Evolutionary conservation across 2,329 filamentous ascomycete genomes (phyloP).

Genomic region (Macrophomina pseudophaseolina): DNA sequence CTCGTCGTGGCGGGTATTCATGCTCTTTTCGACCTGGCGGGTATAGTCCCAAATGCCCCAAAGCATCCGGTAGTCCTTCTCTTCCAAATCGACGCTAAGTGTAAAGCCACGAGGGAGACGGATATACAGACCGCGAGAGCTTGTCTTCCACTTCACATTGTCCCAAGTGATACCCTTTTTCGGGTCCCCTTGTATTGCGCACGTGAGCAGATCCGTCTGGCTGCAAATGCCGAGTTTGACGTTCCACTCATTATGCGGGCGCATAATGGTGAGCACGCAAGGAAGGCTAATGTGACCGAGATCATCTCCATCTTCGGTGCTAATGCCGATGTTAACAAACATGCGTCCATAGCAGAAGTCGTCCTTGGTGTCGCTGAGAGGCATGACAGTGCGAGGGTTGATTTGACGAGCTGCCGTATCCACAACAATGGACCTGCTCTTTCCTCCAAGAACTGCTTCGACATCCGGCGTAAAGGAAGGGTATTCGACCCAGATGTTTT

Average conservation of each 20-base stretch:
- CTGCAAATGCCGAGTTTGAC: slow-evolving; percentile 77
- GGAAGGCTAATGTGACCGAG: slow-evolving; percentile 72
- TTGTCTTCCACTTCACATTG: slow-evolving; percentile 78
- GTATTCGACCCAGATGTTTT: slow-evolving; percentile 81
- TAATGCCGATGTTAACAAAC: slow-evolving; percentile 74
- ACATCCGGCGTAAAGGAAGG: slow-evolving; percentile 75
- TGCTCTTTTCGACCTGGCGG: slow-evolving; percentile 72
- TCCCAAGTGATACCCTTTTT: slow-evolving; percentile 76
- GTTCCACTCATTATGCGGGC: slow-evolving; percentile 70
- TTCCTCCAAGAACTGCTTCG: slow-evolving; percentile 69
- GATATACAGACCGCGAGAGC: slow-evolving; percentile 68
- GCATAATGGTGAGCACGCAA: slow-evolving; percentile 76
- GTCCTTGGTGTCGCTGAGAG: slow-evolving; percentile 73
- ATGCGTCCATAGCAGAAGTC: slow-evolving; percentile 82
- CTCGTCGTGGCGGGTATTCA: slow-evolving; percentile 74
- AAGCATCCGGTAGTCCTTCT: slow-evolving; percentile 77
- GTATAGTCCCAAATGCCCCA: slow-evolving; percentile 89
- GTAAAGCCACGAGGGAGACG: slow-evolving; percentile 77
- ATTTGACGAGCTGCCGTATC: slow-evolving; percentile 44
- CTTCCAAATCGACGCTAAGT: slow-evolving; percentile 71
- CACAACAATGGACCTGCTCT: slow-evolving; percentile 50
- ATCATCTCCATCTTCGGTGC: slow-evolving; percentile 69
- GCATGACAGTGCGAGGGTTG: slow-evolving; percentile 70
- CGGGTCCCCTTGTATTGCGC: slow-evolving; percentile 73
- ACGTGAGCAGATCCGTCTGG: slow-evolving; percentile 77